These are phyloP conservation scores for Raddia distichophylla DNA, from an alignment of 176 grass and related monocot genomes.

Conservation along the genomic window DNA sequence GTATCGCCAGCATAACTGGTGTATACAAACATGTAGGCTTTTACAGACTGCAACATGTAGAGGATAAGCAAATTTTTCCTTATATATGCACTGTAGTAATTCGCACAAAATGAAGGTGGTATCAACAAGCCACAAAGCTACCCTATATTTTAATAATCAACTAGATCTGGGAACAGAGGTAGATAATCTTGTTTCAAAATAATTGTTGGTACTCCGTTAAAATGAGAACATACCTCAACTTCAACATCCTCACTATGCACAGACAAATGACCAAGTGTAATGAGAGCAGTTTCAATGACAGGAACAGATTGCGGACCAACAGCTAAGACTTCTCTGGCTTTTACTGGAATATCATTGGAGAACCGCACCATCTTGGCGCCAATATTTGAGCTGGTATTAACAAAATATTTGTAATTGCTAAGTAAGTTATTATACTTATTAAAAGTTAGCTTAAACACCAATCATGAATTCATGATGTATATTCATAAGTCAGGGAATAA, in stretches of 20 bases:
- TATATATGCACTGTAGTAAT: neutral
- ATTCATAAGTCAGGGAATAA: neutral
- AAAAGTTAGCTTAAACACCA: conserved; percentile 13
- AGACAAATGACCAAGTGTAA: conserved; percentile 80
- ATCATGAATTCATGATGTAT: conserved; percentile 39
- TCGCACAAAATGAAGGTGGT: neutral
- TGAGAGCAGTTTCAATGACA: conserved; percentile 72
- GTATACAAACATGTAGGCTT: neutral
- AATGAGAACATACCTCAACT: conserved; percentile 71
- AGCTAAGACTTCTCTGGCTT: conserved; percentile 69
- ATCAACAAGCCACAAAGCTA: conserved; percentile 10
- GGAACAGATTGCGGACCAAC: conserved; percentile 55
- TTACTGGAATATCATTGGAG: conserved; percentile 59
- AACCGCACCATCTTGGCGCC: conserved; percentile 76
- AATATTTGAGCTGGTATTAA: conserved; percentile 70
- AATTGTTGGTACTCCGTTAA: conserved; percentile 5
- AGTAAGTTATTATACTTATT: conserved; percentile 7
- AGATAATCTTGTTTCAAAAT: conserved; percentile 17
- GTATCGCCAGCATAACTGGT: neutral
- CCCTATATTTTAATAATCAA: neutral
- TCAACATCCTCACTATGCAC: conserved; percentile 84
- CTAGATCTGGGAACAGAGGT: neutral
- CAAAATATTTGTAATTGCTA: conserved; percentile 23
- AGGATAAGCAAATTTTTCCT: neutral
- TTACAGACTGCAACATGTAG: neutral